Evolutionary conservation across 352 stramenopile species (phyloP).

Genomic region (Vaucheria bursata): DNA sequence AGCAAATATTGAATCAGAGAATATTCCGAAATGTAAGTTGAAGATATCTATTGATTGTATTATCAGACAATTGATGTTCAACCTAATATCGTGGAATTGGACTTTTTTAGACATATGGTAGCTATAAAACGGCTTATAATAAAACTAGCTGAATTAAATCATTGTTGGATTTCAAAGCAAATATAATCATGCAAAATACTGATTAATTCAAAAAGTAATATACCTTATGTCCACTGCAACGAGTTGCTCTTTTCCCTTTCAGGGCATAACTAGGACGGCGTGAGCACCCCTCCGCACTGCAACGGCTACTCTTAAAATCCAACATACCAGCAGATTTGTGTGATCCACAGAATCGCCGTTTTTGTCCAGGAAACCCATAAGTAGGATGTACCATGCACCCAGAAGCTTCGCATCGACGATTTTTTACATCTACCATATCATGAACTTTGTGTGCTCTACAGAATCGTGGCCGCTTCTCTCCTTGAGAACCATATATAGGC

Average conservation of each 20-base stretch:
- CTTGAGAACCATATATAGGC: slow-evolving; percentile 35
- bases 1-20: too few species aligned
- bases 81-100: too few species aligned
- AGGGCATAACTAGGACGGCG: slow-evolving; percentile 33
- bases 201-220: too few species aligned
- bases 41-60: too few species aligned
- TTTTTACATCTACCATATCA: slow-evolving; percentile 39
- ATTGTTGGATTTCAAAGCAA: too few species aligned
- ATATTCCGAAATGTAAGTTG: too few species aligned
- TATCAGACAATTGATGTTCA: too few species aligned
- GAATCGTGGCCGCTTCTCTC: slow-evolving; percentile 31
- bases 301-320: slow-evolving; percentile 47
- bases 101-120: too few species aligned
- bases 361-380: slow-evolving; percentile 36
- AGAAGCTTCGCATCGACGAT: slow-evolving; percentile 23
- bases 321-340: slow-evolving; percentile 46
- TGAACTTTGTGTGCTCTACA: slow-evolving; percentile 33
- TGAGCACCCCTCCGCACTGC: slow-evolving; percentile 15
- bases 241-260: slow-evolving; percentile 25
- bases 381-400: slow-evolving; percentile 26
- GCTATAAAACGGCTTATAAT: too few species aligned
- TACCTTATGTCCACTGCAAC: slow-evolving; percentile 41
- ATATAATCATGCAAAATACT: too few species aligned
- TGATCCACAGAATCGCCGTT: slow-evolving; percentile 28
- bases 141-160: too few species aligned